phyloP scores from a whole-genome alignment of 345 rosid species.

The Dovyalis caffra region DNA sequence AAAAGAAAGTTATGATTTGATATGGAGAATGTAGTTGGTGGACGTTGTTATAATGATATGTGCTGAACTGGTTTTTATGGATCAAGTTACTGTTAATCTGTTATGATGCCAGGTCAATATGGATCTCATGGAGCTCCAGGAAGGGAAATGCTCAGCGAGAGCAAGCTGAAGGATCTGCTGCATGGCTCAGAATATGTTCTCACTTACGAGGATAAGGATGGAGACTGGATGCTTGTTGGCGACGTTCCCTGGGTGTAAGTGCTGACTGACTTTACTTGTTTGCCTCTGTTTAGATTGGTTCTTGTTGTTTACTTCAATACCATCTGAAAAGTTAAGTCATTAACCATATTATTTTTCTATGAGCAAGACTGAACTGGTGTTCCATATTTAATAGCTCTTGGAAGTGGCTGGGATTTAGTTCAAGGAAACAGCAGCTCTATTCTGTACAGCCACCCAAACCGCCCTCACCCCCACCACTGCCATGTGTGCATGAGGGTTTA shows the following conservation, averaged over 20 bases:
- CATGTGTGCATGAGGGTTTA: too few relatives aligned
- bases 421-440: background rate
- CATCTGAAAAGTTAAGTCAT: too few relatives aligned
- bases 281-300: background rate
- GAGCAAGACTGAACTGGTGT: too few relatives aligned
- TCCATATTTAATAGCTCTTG: background rate
- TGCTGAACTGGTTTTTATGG: conserved; percentile 11
- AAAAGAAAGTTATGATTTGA: background rate
- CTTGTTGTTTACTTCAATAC: background rate
- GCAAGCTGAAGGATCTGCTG: too few relatives aligned
- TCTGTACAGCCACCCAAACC: background rate
- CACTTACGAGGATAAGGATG: too few relatives aligned
- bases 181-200: too few relatives aligned
- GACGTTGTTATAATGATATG: background rate
- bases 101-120: conserved; percentile 30
- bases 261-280: background rate
- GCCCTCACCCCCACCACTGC: too few relatives aligned
- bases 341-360: too few relatives aligned
- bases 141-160: conserved; percentile 31
- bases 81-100: conserved; percentile 25
- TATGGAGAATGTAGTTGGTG: background rate
- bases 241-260: too few relatives aligned
- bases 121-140: conserved; percentile 32
- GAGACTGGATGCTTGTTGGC: too few relatives aligned
- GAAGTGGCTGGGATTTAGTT: background rate